A percentile compares a stretch with the other conserved stretches of the same genome.
Conservation (phyloP, 1,284 basidiomycete genomes). For the Cutaneotrichosporon mucoides region DNA sequence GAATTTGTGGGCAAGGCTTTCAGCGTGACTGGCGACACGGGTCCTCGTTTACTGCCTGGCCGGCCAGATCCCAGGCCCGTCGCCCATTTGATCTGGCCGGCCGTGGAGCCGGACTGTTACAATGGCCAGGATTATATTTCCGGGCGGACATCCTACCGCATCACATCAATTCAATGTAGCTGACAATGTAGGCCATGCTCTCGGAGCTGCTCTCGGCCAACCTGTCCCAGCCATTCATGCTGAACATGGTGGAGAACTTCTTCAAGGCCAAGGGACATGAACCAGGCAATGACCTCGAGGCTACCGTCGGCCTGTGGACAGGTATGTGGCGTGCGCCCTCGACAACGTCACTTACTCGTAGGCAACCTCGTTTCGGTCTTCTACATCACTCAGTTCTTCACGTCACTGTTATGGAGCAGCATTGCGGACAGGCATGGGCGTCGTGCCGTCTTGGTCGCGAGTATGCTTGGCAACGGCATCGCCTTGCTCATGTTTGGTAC, state of each 20-base stretch:
- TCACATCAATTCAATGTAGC: background rate
- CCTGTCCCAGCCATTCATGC: slow-evolving; percentile 78
- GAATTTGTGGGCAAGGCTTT: background rate
- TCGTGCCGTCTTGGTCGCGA: slow-evolving; percentile 77
- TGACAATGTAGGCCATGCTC: slow-evolving; percentile 66
- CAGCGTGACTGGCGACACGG: slow-evolving; percentile 2
- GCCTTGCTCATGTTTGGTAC: slow-evolving; percentile 71
- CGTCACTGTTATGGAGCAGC: slow-evolving; percentile 87
- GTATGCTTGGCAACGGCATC: slow-evolving; percentile 68
- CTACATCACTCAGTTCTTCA: slow-evolving; percentile 67
- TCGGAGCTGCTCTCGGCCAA: slow-evolving; percentile 90
- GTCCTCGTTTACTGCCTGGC: background rate
- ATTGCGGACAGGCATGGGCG: slow-evolving; percentile 87
- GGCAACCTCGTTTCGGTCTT: slow-evolving; percentile 52
- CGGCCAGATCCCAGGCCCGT: too few relatives aligned
- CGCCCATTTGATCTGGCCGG: too few relatives aligned
- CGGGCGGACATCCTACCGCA: background rate
- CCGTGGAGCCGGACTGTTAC: too few relatives aligned
- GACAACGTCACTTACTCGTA: slow-evolving; percentile 11
- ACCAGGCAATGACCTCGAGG: slow-evolving; percentile 43
- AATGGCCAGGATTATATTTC: too few relatives aligned
- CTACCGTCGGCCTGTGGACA: slow-evolving; percentile 47
- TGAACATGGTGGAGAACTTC: slow-evolving; percentile 82
- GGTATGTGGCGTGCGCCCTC: slow-evolving; percentile 21
- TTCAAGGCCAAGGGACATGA: slow-evolving; percentile 31